A percentile compares a stretch with the other conserved stretches of the same genome.
phyloP scores from a whole-genome alignment of 495 filamentous ascomycete genomes.

The Pyrenula aspistea region DNA sequence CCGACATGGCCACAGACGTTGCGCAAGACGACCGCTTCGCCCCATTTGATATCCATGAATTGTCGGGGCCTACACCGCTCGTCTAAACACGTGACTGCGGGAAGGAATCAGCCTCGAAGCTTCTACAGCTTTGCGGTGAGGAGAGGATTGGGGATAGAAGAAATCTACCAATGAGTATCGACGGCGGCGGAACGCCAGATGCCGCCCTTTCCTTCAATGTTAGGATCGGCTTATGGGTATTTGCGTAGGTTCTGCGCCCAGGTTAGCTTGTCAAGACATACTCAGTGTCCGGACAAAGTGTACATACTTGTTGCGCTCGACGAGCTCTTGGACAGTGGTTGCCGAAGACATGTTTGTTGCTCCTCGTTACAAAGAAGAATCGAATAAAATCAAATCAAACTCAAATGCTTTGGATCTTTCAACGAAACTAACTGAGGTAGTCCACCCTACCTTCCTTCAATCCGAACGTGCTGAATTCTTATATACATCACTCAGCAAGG shows the following conservation, averaged over 20 bases:
- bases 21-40: constrained; percentile 3
- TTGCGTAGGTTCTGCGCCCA: not conserved
- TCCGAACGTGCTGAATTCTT: too few species aligned
- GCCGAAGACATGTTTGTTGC: not conserved
- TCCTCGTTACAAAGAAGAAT: too few species aligned
- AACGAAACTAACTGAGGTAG: too few species aligned
- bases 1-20: constrained; percentile 6
- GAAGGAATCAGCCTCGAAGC: not conserved
- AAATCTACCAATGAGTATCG: not conserved
- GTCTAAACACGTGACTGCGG: not conserved
- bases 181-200: not conserved
- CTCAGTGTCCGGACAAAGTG: not conserved
- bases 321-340: not conserved
- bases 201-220: not conserved
- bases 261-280: not conserved
- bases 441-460: too few species aligned
- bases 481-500: too few species aligned
- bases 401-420: too few species aligned
- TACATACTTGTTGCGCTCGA: not conserved
- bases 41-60: not conserved
- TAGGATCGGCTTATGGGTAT: not conserved
- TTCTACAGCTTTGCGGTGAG: not conserved
- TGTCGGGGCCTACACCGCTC: not conserved
- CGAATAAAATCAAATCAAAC: too few species aligned
- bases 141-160: not conserved